Conservation (phyloP, 805 yeast genomes). For the Spathaspora girioi region DNA sequence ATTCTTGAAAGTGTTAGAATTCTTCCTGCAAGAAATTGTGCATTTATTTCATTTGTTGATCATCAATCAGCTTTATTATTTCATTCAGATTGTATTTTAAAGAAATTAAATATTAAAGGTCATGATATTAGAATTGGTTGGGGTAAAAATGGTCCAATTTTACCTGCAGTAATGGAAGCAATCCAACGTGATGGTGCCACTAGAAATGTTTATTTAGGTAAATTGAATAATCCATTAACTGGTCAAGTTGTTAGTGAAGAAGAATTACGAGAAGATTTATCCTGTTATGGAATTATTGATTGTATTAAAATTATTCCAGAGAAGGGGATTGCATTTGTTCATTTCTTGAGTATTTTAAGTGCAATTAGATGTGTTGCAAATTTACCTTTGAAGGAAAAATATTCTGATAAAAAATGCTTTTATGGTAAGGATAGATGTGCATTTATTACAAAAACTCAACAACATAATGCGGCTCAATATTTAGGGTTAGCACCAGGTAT, state of each 20-base stretch:
- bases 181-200: conserved; percentile 88
- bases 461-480: conserved; percentile 95
- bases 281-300: conserved; percentile 79
- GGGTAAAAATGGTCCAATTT: conserved; percentile 79
- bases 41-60: conserved; percentile 85
- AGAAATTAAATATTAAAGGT: conserved; percentile 74
- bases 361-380: conserved; percentile 85
- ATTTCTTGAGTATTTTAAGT: conserved; percentile 77
- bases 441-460: conserved; percentile 90
- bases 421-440: conserved; percentile 96
- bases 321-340: conserved; percentile 87
- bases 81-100: conserved; percentile 89
- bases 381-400: conserved; percentile 63
- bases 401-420: conserved; percentile 73
- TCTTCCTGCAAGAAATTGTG: conserved; percentile 83
- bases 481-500: conserved; percentile 86
- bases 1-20: conserved; percentile 76
- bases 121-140: conserved; percentile 87
- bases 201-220: conserved; percentile 88
- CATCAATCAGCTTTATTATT: conserved; percentile 85
- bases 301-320: conserved; percentile 74
- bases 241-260: conserved; percentile 53
- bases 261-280: conserved; percentile 62
- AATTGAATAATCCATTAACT: conserved; percentile 56
- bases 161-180: conserved; percentile 69